phyloP scores from a whole-genome alignment of 2,329 filamentous ascomycete genomes.

The Colletotrichum lupini region DNA sequence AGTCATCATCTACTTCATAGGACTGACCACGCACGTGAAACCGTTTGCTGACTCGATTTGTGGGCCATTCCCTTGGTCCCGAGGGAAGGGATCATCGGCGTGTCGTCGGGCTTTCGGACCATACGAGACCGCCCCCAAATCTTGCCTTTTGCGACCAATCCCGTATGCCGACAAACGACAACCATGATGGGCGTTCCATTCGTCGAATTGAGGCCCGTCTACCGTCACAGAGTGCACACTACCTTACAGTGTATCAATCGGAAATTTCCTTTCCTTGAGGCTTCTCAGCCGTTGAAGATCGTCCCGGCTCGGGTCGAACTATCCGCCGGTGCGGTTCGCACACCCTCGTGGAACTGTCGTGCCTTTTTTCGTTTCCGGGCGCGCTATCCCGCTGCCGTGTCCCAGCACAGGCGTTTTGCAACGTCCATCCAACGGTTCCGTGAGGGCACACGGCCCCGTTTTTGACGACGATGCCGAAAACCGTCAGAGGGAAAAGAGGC shows the following conservation, averaged over 20 bases:
- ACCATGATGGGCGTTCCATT: background rate
- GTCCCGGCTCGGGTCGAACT: background rate
- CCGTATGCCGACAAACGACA: background rate
- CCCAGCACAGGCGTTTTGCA: background rate
- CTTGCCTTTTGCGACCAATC: background rate
- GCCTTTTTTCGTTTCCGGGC: background rate
- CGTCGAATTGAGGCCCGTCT: background rate
- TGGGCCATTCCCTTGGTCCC: conserved; percentile 1
- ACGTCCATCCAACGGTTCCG: background rate
- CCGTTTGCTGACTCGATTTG: conserved; percentile 32
- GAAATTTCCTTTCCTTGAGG: background rate
- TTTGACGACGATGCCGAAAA: conserved; percentile 14
- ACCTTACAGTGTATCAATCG: background rate
- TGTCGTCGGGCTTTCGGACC: conserved; percentile 18
- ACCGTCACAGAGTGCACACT: background rate
- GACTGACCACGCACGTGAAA: conserved; percentile 24
- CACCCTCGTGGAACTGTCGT: background rate
- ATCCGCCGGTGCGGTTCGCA: background rate
- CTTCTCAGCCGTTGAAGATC: background rate
- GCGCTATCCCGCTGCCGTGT: background rate
- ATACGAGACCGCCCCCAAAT: background rate
- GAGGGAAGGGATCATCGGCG: conserved; percentile 15
- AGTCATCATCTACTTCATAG: background rate
- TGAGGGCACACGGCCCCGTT: background rate
- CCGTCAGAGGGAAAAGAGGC: background rate